These are phyloP conservation scores for Endothia cerciana DNA, from an alignment of 2,329 filamentous ascomycete genomes.

Conservation along the genomic window DNA sequence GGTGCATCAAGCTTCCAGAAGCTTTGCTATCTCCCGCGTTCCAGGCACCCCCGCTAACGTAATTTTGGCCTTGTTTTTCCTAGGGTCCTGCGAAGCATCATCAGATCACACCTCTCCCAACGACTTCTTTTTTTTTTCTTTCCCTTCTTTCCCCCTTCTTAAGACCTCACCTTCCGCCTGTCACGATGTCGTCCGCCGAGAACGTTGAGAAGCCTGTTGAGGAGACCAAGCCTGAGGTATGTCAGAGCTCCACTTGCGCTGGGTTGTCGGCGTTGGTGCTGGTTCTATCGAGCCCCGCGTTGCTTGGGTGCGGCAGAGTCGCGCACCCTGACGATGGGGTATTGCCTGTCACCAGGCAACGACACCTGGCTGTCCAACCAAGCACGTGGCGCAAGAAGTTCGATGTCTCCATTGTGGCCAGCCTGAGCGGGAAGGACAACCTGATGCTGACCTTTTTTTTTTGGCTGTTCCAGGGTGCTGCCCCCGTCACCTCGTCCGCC, in stretches of 20 bases:
- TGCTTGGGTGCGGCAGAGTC: neutral
- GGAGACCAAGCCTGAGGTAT: slow-evolving; percentile 37
- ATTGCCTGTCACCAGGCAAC: neutral
- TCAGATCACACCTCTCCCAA: slow-evolving; percentile 15
- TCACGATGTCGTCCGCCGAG: slow-evolving; percentile 41
- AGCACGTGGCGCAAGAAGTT: neutral
- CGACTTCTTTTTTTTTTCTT: neutral
- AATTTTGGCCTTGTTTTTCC: slow-evolving; percentile 24
- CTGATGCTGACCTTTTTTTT: slow-evolving; percentile 6
- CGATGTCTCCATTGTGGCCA: neutral
- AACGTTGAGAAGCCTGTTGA: slow-evolving; percentile 40
- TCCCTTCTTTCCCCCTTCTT: slow-evolving; percentile 1
- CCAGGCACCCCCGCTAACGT: slow-evolving; percentile 27
- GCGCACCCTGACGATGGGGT: neutral
- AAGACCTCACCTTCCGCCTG: neutral
- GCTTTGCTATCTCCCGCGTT: neutral
- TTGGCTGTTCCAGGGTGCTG: slow-evolving; percentile 6
- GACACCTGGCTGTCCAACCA: neutral
- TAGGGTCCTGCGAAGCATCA: slow-evolving; percentile 19
- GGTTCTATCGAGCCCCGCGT: neutral
- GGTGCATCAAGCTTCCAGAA: slow-evolving; percentile 1
- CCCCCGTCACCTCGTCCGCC: slow-evolving; percentile 59
- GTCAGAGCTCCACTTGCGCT: slow-evolving; percentile 3
- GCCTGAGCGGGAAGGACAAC: neutral
- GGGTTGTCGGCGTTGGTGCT: neutral